These are phyloP conservation scores for Wickerhamomyces rabaulensis DNA, from an alignment of 805 yeast genomes.

Conservation along the genomic window DNA sequence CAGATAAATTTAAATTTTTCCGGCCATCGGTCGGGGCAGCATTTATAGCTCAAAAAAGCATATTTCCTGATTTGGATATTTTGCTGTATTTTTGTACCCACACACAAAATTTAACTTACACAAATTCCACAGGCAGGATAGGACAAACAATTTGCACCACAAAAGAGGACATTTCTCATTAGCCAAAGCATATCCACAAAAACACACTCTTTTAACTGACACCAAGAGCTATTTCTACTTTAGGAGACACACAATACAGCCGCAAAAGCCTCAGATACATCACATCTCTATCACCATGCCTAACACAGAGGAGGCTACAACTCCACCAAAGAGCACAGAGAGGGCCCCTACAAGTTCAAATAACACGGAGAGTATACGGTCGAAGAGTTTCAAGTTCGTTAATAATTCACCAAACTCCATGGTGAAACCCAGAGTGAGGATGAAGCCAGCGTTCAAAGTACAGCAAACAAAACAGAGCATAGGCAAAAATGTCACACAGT, in stretches of 20 bases:
- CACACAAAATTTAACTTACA: not conserved
- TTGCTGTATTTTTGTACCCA: no score
- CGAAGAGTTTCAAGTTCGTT: constrained; percentile 19
- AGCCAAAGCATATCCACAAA: not conserved
- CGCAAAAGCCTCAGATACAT: no score
- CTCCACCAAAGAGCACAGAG: not conserved
- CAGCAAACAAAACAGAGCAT: not conserved
- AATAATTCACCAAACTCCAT: constrained; percentile 18
- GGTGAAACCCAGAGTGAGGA: constrained; percentile 12
- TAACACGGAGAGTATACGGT: not conserved
- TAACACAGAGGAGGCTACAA: not conserved
- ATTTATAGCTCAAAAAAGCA: not conserved
- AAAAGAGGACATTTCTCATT: not conserved
- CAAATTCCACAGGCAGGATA: no score
- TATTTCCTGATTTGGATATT: not conserved
- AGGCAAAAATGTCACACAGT: not conserved
- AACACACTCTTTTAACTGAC: no score
- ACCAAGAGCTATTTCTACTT: not conserved
- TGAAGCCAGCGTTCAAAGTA: constrained; percentile 23
- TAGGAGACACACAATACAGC: not conserved
- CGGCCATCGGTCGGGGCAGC: constrained; percentile 4
- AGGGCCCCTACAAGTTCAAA: not conserved
- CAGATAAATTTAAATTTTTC: not conserved
- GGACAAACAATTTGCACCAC: not conserved
- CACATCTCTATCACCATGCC: not conserved